phyloP scores from a whole-genome alignment of 106 monocot species.

The Acorus gramineus region DNA sequence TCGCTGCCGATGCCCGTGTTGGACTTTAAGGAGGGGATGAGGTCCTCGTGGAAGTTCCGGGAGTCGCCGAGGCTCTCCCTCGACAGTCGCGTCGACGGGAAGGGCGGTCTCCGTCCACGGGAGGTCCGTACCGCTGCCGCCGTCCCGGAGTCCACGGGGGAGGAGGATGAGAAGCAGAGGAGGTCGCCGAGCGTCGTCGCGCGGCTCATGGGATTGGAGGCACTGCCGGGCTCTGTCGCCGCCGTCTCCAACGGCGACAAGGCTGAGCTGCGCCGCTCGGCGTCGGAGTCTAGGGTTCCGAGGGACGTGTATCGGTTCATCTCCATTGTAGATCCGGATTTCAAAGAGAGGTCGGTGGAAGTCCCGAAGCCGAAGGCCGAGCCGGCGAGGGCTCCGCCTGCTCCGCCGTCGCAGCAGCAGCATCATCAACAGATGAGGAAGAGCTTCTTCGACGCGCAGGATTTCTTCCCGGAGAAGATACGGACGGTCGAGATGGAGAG shows the following conservation, averaged over 20 bases:
- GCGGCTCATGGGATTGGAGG: slow-evolving; percentile 83
- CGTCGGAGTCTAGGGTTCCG: slow-evolving; percentile 62
- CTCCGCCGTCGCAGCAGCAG: background rate
- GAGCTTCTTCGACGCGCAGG: slow-evolving; percentile 61
- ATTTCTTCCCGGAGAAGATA: slow-evolving; percentile 69
- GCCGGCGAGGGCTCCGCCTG: background rate
- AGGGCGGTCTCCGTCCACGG: slow-evolving; percentile 36
- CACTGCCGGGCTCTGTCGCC: slow-evolving; percentile 24
- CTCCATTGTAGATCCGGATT: too few relatives aligned
- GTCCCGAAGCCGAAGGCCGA: slow-evolving; percentile 7
- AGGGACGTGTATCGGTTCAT: slow-evolving; percentile 43
- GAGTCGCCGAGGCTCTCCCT: slow-evolving; percentile 80
- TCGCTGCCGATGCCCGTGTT: slow-evolving; percentile 36
- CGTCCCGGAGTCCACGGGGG: slow-evolving; percentile 10
- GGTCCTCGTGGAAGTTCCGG: slow-evolving; percentile 55
- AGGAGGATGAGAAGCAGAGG: slow-evolving; percentile 27
- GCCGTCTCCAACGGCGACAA: slow-evolving; percentile 4
- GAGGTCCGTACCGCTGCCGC: slow-evolving; percentile 36
- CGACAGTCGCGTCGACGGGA: slow-evolving; percentile 56
- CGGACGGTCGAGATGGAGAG: slow-evolving; percentile 53
- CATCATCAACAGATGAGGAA: slow-evolving; percentile 18
- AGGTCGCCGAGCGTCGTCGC: slow-evolving; percentile 84
- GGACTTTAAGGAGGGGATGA: slow-evolving; percentile 37
- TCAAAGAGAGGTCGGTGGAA: background rate
- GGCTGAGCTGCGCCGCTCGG: slow-evolving; percentile 60